Base-by-base conservation (phyloP, 331 rosid species). In the Quercus lobata region DNA sequence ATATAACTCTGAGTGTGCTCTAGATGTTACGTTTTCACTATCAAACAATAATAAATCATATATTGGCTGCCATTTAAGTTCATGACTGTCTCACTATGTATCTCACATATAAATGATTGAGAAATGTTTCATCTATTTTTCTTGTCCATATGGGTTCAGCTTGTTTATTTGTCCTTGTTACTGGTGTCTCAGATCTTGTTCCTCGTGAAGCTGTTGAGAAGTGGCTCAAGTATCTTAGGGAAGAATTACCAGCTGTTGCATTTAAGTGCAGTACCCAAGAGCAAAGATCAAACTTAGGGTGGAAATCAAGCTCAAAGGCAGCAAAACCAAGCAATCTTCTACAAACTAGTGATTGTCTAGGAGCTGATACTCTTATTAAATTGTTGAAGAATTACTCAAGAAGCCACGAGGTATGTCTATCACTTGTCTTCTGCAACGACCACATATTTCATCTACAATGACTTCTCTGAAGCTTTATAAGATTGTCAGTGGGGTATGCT, bases 241-340 rank as follows among this genome's bases (percentile, higher is more conserved):
- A 96, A 88, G 99, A 96, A 81, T 83, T 90, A 77, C 99, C 99
- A 25, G 91, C 99, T 41, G 99, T 96, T 32, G 98, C 98, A 71
- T 94, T 94, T 82, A 94, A 94, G 87, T 94, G 98, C 80, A 94
- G 90, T 84, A 94, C 98, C 34, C 98, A 94, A 80, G 95, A 94
- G 85, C 98, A 94, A 83, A 87, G 87, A 63, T 91, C 97, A 81
- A 94, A 94, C 89, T 81, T 94, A 76, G 97, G 98, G 68, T 91
- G 98, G 97, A 92, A 82, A 85, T 88, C 98, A 25, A 84, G 92
- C 72, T 83, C 93, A 8, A 94, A 95, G 82, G 58, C 77, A 73
- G 81, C 91, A 56, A 93, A 91, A 65, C 74, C 94, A 12, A 95
- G 89, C 75, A 89, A 84, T 79, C 80, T 80, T 75, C 81, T 95